phyloP scores from a whole-genome alignment of 2,329 filamentous ascomycete genomes.

The Fulvia fulva region DNA sequence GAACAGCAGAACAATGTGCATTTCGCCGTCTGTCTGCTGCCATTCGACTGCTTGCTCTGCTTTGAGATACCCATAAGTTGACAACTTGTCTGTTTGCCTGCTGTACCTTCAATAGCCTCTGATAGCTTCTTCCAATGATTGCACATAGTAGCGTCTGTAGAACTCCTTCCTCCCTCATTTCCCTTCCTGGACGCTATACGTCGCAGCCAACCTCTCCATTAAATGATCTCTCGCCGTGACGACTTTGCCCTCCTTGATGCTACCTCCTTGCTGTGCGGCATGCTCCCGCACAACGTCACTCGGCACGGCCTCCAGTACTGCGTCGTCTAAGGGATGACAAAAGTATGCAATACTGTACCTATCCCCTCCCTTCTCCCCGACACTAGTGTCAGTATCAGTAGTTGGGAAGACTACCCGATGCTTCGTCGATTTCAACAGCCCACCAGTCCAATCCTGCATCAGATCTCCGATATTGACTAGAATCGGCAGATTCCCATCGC shows the following conservation, averaged over 20 bases:
- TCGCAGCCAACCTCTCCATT: conserved; percentile 53
- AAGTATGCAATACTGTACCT: conserved; percentile 49
- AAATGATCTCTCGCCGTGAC: conserved; percentile 59
- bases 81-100: neutral
- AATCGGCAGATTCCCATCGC: conserved; percentile 55
- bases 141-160: neutral
- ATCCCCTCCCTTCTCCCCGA: conserved; percentile 27
- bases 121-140: neutral
- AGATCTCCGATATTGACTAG: conserved; percentile 68
- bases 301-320: conserved; percentile 52
- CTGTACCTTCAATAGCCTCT: neutral
- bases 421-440: conserved; percentile 79
- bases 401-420: conserved; percentile 76
- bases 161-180: neutral
- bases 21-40: neutral
- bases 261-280: conserved; percentile 29
- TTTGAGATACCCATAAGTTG: conserved; percentile 9
- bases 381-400: neutral
- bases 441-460: conserved; percentile 84
- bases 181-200: conserved; percentile 46
- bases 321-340: conserved; percentile 57
- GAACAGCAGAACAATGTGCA: neutral
- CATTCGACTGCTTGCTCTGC: conserved; percentile 4
- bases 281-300: conserved; percentile 46
- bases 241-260: conserved; percentile 39